Conservation (phyloP, 2,329 filamentous ascomycete genomes). For the Lachnellula arida region DNA sequence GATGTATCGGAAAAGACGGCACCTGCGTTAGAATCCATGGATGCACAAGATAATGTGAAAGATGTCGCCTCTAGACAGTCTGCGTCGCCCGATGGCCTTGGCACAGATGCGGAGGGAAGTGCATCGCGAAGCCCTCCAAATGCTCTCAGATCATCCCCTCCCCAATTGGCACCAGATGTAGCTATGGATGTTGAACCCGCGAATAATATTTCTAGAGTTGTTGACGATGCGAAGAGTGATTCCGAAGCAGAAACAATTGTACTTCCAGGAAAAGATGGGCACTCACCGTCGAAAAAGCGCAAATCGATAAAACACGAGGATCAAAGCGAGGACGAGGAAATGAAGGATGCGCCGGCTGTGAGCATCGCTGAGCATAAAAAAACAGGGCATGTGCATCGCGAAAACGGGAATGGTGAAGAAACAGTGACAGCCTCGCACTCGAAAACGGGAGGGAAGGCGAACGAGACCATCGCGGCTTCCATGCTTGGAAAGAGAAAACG, state of each 20-base stretch:
- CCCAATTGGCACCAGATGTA: constrained; percentile 17
- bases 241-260: constrained; percentile 72
- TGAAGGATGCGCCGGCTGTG: constrained; percentile 17
- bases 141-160: constrained; percentile 30
- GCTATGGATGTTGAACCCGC: constrained; percentile 20
- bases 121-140: constrained; percentile 20
- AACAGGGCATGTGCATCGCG: not conserved
- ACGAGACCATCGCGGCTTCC: constrained; percentile 31
- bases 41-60: constrained; percentile 26
- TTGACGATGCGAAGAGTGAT: constrained; percentile 47
- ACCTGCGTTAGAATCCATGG: constrained; percentile 31
- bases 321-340: constrained; percentile 51
- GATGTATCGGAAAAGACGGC: constrained; percentile 28
- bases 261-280: constrained; percentile 58
- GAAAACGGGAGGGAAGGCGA: constrained; percentile 20
- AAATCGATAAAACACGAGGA: constrained; percentile 61
- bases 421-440: constrained; percentile 3
- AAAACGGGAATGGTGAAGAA: not conserved
- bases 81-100: constrained; percentile 17
- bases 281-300: constrained; percentile 58
- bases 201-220: constrained; percentile 3
- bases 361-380: constrained; percentile 1
- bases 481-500: constrained; percentile 49
- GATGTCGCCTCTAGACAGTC: constrained; percentile 18
- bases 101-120: constrained; percentile 16